Evolutionary conservation across 148 eudicot genomes (phyloP).

Genomic region (Diospyros kaki): DNA sequence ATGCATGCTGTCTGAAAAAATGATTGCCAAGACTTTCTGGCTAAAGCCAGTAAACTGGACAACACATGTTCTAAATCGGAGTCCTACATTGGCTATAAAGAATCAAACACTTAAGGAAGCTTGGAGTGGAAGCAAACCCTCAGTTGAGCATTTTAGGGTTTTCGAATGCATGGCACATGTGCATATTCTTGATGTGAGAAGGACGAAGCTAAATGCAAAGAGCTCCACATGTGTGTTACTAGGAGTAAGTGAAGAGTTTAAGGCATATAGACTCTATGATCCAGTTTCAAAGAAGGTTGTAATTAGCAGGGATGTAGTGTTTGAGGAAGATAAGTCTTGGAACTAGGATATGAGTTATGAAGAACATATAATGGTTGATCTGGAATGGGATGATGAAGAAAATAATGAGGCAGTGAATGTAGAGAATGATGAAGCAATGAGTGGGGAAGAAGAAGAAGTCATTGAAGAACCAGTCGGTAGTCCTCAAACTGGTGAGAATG

Average conservation of each 20-base stretch:
- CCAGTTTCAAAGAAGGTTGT: neutral
- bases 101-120: too few species aligned
- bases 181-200: too few species aligned
- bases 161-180: too few species aligned
- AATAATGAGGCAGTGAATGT: too few species aligned
- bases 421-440: neutral
- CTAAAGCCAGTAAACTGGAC: slow-evolving; percentile 9
- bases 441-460: slow-evolving; percentile 5
- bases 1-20: neutral
- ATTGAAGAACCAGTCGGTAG: slow-evolving; percentile 4
- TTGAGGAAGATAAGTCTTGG: too few species aligned
- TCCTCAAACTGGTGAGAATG: neutral
- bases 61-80: too few species aligned
- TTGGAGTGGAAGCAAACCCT: too few species aligned
- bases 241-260: neutral
- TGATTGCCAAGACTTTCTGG: slow-evolving; percentile 8
- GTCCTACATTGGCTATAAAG: too few species aligned
- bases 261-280: neutral
- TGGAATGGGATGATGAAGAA: too few species aligned
- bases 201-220: neutral
- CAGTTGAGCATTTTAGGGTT: too few species aligned
- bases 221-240: neutral
- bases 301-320: neutral
- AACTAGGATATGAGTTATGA: too few species aligned
- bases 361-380: too few species aligned